These are phyloP conservation scores for Akanthomyces lecanii DNA, from an alignment of 2,329 filamentous ascomycete species.

Conservation along the genomic window DNA sequence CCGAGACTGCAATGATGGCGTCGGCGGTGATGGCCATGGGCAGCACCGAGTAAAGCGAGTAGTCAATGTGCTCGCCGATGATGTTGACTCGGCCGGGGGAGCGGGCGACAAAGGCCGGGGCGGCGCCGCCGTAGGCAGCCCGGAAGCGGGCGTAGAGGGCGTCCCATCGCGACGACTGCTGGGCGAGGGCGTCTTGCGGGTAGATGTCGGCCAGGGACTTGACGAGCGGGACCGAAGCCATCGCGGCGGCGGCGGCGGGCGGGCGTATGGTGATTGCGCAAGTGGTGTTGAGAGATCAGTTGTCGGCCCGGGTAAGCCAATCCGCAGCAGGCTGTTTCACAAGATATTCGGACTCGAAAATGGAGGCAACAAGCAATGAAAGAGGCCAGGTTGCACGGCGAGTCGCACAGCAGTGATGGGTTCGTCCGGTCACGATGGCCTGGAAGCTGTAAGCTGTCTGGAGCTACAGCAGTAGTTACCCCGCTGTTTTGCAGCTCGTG, in stretches of 20 bases:
- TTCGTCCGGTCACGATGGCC: background rate
- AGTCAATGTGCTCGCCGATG: constrained; percentile 98
- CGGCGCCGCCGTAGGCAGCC: constrained; percentile 56
- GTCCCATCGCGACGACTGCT: constrained; percentile 72
- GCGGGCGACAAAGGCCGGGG: constrained; percentile 76
- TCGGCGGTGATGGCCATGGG: constrained; percentile 95
- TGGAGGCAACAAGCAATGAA: no score
- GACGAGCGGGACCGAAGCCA: constrained; percentile 62
- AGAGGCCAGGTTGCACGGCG: no score
- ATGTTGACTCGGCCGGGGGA: constrained; percentile 96
- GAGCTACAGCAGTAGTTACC: background rate
- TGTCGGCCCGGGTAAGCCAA: background rate
- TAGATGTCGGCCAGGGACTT: constrained; percentile 78
- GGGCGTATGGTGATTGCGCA: background rate
- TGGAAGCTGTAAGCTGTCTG: background rate
- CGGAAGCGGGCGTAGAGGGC: constrained; percentile 68
- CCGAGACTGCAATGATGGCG: constrained; percentile 75
- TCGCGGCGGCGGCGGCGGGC: constrained; percentile 2
- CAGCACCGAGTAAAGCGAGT: constrained; percentile 91
- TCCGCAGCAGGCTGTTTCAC: no score
- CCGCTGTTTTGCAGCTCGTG: constrained; percentile 5
- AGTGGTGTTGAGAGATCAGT: background rate
- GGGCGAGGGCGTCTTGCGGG: constrained; percentile 62
- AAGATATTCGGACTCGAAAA: no score
- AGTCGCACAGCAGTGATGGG: background rate